A percentile compares a stretch with the other conserved stretches of the same genome.
Conservation (phyloP, 169 alveolate genomes). For the Plasmodium yoelii region DNA sequence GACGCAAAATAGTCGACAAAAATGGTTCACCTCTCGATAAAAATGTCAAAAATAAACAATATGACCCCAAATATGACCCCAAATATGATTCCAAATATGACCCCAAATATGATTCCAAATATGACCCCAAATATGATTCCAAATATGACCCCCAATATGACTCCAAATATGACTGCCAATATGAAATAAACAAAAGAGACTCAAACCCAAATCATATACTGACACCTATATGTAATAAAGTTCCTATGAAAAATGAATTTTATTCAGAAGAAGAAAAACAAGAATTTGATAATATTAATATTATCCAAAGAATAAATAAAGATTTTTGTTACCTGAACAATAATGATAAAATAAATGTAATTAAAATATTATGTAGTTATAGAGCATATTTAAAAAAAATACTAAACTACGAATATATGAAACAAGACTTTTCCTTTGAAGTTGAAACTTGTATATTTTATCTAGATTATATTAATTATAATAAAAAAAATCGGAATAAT, state of each 20-base stretch:
- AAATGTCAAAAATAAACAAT: too few species aligned
- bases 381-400: slow-evolving; percentile 6
- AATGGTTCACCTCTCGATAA: too few species aligned
- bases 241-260: background rate
- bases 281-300: slow-evolving; percentile 6
- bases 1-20: too few species aligned
- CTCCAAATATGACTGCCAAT: too few species aligned
- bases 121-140: too few species aligned
- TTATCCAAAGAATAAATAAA: slow-evolving; percentile 26
- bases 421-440: slow-evolving; percentile 29
- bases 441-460: slow-evolving; percentile 30
- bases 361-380: slow-evolving; percentile 16
- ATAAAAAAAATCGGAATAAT: background rate
- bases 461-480: slow-evolving; percentile 4
- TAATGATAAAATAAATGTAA: slow-evolving; percentile 16
- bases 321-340: slow-evolving; percentile 24
- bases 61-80: too few species aligned
- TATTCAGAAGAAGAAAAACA: slow-evolving; percentile 18
- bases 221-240: too few species aligned
- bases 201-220: too few species aligned
- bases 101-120: too few species aligned
- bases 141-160: too few species aligned
- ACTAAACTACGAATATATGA: slow-evolving; percentile 11
- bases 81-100: too few species aligned
- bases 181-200: too few species aligned